Conservation (phyloP, 495 filamentous ascomycete species). For the Durotheca rogersii region DNA sequence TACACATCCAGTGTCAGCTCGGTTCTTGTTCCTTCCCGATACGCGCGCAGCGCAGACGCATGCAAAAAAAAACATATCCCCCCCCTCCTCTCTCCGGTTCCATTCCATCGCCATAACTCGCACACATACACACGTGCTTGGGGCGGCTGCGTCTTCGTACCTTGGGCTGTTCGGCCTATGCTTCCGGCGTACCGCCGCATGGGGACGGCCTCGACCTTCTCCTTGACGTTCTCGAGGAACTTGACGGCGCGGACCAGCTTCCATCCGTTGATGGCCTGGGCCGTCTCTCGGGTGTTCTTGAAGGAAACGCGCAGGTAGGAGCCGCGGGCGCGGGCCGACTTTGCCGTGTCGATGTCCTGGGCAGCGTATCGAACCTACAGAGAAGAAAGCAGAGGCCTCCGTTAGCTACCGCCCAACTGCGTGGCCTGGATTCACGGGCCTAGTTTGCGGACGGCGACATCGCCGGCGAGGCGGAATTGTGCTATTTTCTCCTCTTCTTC, state of each 20-base stretch:
- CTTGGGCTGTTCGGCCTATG: conserved; percentile 92
- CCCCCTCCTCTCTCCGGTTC: too few species aligned
- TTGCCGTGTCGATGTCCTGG: conserved; percentile 79
- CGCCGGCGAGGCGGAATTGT: background rate
- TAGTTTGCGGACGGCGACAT: background rate
- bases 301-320: conserved; percentile 98
- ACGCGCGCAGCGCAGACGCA: too few species aligned
- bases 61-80: too few species aligned
- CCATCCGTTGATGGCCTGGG: conserved; percentile 98
- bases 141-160: too few species aligned
- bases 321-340: conserved; percentile 95
- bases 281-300: conserved; percentile 99
- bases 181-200: conserved; percentile 94
- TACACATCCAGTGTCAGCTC: conserved; percentile 38
- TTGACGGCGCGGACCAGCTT: conserved; percentile 90
- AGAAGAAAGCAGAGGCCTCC: conserved; percentile 33
- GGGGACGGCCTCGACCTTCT: conserved; percentile 93
- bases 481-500: background rate
- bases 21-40: too few species aligned
- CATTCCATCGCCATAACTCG: too few species aligned
- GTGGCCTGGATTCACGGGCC: background rate
- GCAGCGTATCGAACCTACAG: conserved; percentile 95
- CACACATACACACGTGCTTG: too few species aligned
- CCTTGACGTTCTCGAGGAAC: conserved; percentile 95
- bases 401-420: conserved; percentile 36